A percentile compares a stretch with the other conserved stretches of the same genome.
Evolutionary conservation across 805 yeast genomes (phyloP).

Genomic region (Starmerella bombicola): DNA sequence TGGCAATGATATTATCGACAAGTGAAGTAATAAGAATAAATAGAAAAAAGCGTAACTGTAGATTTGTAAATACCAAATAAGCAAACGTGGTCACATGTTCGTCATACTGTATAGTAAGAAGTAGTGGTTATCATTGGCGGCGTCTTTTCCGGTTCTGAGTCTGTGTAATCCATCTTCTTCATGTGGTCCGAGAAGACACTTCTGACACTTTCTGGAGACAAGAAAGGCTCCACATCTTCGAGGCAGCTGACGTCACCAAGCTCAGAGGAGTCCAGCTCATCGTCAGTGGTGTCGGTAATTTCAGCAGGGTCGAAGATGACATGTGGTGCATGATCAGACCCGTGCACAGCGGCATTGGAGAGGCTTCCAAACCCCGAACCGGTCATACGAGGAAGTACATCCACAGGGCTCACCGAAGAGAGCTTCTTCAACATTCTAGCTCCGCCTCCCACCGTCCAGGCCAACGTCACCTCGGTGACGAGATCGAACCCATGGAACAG

Average conservation of each 20-base stretch:
- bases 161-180: slow-evolving; percentile 2
- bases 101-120: too few species aligned
- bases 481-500: slow-evolving; percentile 9
- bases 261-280: neutral
- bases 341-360: neutral
- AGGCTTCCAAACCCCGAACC: neutral
- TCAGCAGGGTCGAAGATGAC: slow-evolving; percentile 9
- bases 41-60: too few species aligned
- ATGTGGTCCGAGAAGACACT: slow-evolving; percentile 8
- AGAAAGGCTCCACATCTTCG: neutral
- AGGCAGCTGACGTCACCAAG: neutral
- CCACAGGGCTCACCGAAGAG: slow-evolving; percentile 9
- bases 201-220: neutral
- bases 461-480: slow-evolving; percentile 8
- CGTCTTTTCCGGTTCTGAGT: neutral
- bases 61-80: too few species aligned
- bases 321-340: neutral
- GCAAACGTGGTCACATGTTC: too few species aligned
- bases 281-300: slow-evolving; percentile 14
- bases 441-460: neutral
- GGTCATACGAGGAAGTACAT: slow-evolving; percentile 9
- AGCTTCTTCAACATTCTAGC: neutral
- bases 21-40: too few species aligned
- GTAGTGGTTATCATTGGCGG: neutral
- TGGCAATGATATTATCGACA: too few species aligned